Base-by-base conservation (phyloP, 306 rosid genomes). In the Alnus glutinosa region DNA sequence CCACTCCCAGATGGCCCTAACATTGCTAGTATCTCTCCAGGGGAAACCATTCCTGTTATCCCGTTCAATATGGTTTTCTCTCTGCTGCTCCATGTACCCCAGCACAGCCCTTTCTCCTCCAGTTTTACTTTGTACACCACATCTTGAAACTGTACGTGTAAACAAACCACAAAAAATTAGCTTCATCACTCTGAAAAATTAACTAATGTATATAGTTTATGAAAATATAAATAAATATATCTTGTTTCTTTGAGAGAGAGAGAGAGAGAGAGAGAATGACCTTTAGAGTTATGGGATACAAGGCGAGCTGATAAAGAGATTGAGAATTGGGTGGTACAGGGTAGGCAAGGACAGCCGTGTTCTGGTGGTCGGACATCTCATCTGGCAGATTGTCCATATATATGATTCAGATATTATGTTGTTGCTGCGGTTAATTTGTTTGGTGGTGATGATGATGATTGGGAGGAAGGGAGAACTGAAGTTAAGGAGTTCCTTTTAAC, bases 1-100 rank as follows among this genome's bases (percentile, higher is more conserved):
- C 99, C 99, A 59, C 99, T 95, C 1, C 99, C 99, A 2, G 99
- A 95, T 19, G 99, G 99, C 1, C 99, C 99, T 48, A 95, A 73
- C 99, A 95, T 90, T 28, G 99, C 99, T 3, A 95, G 94, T 61
- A 95, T 88, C 81, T 95, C 99, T 48, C 99, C 99, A 4, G 99
- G 99, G 75, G 84, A 90, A 12, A 93, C 99, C 62, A 85, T 76
- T 15, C 99, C 99, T 13, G 96, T 83, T 74, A 95, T 82, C 44
- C 98, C 97, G 69, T 89, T 93, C 54, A 95, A 78, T 77, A 95
- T 89, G 50, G 85, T 90, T 73, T 93, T 95, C 75, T 93, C 98
- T 81, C 66, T 85, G 68, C 79, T 80, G 47, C 42, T 78, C 89
- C 92, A 83, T 73, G 77, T 81, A 44, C 92, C 84, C 55, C 88